phyloP scores from a whole-genome alignment of 192 early-diverging fungal species.

The Backusella morwellensis region DNA sequence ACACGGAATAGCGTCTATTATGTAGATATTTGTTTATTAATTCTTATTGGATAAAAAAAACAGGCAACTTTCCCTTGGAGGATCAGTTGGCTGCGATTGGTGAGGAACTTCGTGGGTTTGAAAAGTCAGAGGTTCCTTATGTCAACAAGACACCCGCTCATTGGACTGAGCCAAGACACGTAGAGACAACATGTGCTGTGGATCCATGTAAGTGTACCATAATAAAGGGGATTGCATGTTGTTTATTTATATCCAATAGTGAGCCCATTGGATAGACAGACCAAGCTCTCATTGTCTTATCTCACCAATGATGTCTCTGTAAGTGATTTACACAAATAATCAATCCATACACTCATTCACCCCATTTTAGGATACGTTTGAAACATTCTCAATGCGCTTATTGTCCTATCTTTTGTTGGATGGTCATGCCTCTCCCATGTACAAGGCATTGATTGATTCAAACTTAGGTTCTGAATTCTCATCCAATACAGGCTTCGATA shows the following conservation, averaged over 20 bases:
- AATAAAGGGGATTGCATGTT: too few relatives aligned
- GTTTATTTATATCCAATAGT: slow-evolving; percentile 34
- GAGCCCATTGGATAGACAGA: slow-evolving; percentile 72
- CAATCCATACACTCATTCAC: neutral
- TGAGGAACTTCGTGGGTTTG: slow-evolving; percentile 56
- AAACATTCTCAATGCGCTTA: slow-evolving; percentile 80
- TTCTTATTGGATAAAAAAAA: neutral
- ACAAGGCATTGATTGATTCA: slow-evolving; percentile 88
- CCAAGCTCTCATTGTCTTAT: slow-evolving; percentile 72
- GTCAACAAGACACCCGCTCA: slow-evolving; percentile 57
- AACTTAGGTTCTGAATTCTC: slow-evolving; percentile 89
- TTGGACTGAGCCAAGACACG: slow-evolving; percentile 44
- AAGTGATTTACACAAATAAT: slow-evolving; percentile 8
- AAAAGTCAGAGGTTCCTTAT: slow-evolving; percentile 38
- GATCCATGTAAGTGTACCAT: slow-evolving; percentile 58
- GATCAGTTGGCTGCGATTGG: slow-evolving; percentile 73
- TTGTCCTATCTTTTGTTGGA: slow-evolving; percentile 81
- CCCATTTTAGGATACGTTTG: slow-evolving; percentile 65
- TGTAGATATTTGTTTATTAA: neutral
- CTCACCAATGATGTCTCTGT: slow-evolving; percentile 70
- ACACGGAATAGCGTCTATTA: neutral
- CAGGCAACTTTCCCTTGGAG: slow-evolving; percentile 69
- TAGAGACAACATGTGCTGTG: slow-evolving; percentile 55
- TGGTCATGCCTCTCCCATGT: slow-evolving; percentile 91
- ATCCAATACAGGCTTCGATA: slow-evolving; percentile 88